Conservation (phyloP, 2,329 filamentous ascomycete species). For the Colletotrichum navitas region DNA sequence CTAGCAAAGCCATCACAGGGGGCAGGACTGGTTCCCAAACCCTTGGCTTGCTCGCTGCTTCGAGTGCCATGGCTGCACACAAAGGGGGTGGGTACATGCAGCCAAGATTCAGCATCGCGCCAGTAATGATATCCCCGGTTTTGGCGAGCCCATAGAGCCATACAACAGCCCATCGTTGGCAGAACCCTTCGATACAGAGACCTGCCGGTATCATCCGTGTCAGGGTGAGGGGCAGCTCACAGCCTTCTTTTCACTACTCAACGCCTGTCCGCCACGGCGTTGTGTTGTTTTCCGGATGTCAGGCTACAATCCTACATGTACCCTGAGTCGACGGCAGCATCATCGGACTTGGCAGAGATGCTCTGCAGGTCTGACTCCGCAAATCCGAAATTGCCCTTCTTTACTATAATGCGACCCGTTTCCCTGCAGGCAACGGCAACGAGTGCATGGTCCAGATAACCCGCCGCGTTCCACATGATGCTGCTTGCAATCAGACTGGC, state of each 20-base stretch:
- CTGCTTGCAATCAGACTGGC: not conserved
- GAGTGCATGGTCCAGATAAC: not conserved
- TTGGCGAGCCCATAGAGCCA: not conserved
- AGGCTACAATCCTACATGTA: not conserved
- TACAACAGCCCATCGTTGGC: conserved; percentile 12
- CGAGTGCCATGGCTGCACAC: not conserved
- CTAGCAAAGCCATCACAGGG: conserved; percentile 8
- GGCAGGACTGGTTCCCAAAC: conserved; percentile 14
- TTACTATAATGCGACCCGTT: not conserved
- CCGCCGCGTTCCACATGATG: not conserved
- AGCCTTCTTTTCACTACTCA: too few relatives aligned
- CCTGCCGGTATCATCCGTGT: too few relatives aligned
- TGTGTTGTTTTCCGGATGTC: too few relatives aligned
- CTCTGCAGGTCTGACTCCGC: conserved; percentile 5
- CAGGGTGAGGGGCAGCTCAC: too few relatives aligned
- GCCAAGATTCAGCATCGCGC: conserved; percentile 1
- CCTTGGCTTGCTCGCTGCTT: conserved; percentile 24
- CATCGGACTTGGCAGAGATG: not conserved
- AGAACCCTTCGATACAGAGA: conserved; percentile 22
- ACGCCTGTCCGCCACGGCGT: too few relatives aligned
- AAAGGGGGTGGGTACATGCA: conserved; percentile 8
- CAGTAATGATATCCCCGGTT: not conserved
- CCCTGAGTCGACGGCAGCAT: not conserved
- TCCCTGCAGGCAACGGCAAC: conserved; percentile 12
- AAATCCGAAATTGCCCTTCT: not conserved